Evolutionary conservation across 257 asterid species (phyloP).

Genomic region (Lycium barbarum): DNA sequence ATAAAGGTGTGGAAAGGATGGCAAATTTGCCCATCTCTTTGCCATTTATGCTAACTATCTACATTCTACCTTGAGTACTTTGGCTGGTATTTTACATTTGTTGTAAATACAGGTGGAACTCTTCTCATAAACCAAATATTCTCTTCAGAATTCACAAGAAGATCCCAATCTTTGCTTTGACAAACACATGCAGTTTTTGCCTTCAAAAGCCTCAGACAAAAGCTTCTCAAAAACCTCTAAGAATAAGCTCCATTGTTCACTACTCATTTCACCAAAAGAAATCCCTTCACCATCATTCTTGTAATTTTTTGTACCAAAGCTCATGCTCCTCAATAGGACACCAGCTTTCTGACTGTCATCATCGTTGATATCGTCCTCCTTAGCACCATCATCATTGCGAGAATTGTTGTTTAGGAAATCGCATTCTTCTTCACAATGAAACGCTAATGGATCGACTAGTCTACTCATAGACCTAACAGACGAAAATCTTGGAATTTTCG

Average conservation of each 20-base stretch:
- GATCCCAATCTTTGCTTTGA: conserved; percentile 81
- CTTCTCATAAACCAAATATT: conserved; percentile 28
- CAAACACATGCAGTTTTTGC: conserved; percentile 67
- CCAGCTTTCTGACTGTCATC: conserved; percentile 40
- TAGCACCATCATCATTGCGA: conserved; percentile 8
- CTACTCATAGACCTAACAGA: conserved; percentile 44
- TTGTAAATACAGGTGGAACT: conserved; percentile 22
- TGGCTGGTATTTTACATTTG: conserved; percentile 35
- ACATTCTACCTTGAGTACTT: conserved; percentile 44
- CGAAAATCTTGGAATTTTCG: conserved; percentile 57
- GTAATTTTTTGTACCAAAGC: conserved; percentile 61
- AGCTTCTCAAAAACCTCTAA: conserved; percentile 63
- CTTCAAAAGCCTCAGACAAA: conserved; percentile 73
- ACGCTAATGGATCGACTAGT: conserved; percentile 36
- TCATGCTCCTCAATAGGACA: conserved; percentile 70
- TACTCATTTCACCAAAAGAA: conserved; percentile 70
- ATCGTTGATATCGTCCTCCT: conserved; percentile 19
- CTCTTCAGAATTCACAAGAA: conserved; percentile 79
- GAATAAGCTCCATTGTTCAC: conserved; percentile 64
- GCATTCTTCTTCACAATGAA: conserved; percentile 34
- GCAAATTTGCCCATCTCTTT: conserved; percentile 53
- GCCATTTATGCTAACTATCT: conserved; percentile 46
- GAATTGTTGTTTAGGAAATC: conserved; percentile 21
- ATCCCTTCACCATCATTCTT: conserved; percentile 61
- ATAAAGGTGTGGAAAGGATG: conserved; percentile 55